Percentiles rank a stretch among this genome's conserved stretches.
Evolutionary conservation across 495 filamentous ascomycete species (phyloP).

Genomic region (Trichoderma gamsii): DNA sequence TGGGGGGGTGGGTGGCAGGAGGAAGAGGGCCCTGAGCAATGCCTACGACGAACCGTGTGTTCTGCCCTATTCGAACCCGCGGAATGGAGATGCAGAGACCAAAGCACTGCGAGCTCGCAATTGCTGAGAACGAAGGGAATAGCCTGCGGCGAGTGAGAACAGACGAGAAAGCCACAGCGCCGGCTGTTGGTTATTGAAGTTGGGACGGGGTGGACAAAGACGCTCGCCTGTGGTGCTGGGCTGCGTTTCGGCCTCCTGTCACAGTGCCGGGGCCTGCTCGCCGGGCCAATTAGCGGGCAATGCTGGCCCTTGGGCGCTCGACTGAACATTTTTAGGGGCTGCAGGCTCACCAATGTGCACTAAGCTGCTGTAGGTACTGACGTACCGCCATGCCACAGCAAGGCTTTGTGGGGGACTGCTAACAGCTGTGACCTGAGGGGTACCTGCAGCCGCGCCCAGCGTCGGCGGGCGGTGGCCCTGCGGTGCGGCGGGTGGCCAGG

Average conservation of each 20-base stretch:
- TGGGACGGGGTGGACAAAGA: neutral
- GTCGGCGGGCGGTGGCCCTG: neutral
- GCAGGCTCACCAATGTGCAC: neutral
- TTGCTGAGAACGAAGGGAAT: neutral
- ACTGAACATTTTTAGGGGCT: neutral
- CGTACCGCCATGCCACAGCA: slow-evolving; percentile 6
- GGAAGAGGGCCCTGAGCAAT: neutral
- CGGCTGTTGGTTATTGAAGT: neutral
- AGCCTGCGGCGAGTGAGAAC: neutral
- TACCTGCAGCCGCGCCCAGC: neutral
- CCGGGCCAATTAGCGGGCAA: slow-evolving; percentile 12
- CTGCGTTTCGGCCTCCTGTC: slow-evolving; percentile 13
- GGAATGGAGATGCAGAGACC: neutral
- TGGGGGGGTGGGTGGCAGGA: slow-evolving; percentile 11
- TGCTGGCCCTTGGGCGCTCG: neutral
- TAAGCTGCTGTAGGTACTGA: slow-evolving; percentile 7
- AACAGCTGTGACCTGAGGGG: neutral
- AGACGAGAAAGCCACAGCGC: neutral
- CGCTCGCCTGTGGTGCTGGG: slow-evolving; percentile 3
- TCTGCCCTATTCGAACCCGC: neutral
- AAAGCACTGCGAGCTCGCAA: slow-evolving; percentile 2
- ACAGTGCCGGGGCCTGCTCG: slow-evolving; percentile 5
- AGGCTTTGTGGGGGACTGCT: slow-evolving; percentile 13
- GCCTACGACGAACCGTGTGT: neutral
- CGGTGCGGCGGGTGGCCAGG: neutral